Base-by-base conservation (phyloP, 257 asterid genomes). In the Schizonepeta tenuifolia region DNA sequence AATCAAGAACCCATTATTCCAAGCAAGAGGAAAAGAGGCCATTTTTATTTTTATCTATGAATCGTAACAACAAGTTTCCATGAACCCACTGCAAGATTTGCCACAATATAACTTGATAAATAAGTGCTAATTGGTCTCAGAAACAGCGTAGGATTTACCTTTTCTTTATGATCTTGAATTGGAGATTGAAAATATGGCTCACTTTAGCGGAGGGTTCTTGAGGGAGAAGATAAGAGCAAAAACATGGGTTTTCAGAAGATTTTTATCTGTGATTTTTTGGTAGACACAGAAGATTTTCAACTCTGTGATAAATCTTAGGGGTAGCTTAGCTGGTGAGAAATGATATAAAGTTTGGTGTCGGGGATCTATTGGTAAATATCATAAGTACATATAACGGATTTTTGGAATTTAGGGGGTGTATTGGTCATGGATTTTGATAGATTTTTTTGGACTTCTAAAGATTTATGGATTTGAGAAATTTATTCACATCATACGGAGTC, bases 11-110 rank as follows among this genome's bases (percentile, higher is more conserved):
- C 92, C 80, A 54, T 78, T 67, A 69, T 77, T 89, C 80, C 84
- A 87, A 79, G 79, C 85, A 68, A 90, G 82, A 26, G 96, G 93
- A 24, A 93, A 77, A 77, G 90, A 83, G 20, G 98, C 88, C 96
- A 89, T 90, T 44, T 73, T 79, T 74, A 3, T 47, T n/a, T 6
- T 28, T 5, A 31, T 51, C 85, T 74, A 83, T 60, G 38, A 70
- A 62, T 1, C 9, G 43, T 57, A 73, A 73, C 46, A 38, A 17
- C 55, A 74, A 65, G 55, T 35, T 67, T 75, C 91, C 91, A 83
- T 67, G 76, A 74, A 74, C 69, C 78, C 73, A 67, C 58, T 43
- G 26, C 81, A 49, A 49, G 54, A 67, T 43, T 71, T 61, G 55
- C 75, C 68, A 22, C 66, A 50, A 83, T 54, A 67, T 57, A 65